phyloP scores from a whole-genome alignment of 345 rosid species.

The Mercurialis annua region DNA sequence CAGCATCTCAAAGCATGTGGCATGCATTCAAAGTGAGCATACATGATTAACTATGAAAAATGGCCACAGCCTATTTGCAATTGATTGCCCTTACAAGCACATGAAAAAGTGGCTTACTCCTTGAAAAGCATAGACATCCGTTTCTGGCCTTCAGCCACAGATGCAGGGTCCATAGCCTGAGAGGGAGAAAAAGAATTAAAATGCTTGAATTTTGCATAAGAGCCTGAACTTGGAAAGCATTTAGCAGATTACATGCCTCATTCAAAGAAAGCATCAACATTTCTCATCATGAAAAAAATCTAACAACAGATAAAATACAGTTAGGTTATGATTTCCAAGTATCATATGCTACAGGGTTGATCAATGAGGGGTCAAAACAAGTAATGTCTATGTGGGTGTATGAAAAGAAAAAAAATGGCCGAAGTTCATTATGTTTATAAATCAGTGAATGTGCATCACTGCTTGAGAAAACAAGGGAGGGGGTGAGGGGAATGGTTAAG shows the following conservation, averaged over 20 bases:
- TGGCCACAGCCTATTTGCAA: not conserved
- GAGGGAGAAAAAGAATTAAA: constrained; percentile 8
- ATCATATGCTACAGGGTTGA: not conserved
- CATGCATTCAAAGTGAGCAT: not conserved
- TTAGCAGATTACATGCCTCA: not conserved
- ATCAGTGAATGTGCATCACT: not conserved
- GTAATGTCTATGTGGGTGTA: not conserved
- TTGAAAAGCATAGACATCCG: constrained; percentile 62
- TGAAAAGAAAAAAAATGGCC: not conserved
- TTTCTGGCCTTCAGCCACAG: constrained; percentile 54
- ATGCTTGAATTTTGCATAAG: not conserved
- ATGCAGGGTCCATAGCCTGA: constrained; percentile 50
- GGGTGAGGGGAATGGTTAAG: no score
- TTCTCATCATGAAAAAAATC: not conserved
- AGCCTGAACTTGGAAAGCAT: not conserved
- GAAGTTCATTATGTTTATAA: not conserved
- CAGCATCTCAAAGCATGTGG: not conserved
- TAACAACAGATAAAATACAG: not conserved
- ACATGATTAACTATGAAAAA: constrained; percentile 1
- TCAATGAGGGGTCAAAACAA: not conserved
- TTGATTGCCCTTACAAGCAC: constrained; percentile 6
- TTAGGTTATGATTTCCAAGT: not conserved
- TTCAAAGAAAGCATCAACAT: not conserved
- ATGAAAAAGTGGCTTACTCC: constrained; percentile 52
- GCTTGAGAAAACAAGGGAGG: no score